Base-by-base conservation (phyloP, 768 basidiomycete species). In the Termitomyces sp. region DNA sequence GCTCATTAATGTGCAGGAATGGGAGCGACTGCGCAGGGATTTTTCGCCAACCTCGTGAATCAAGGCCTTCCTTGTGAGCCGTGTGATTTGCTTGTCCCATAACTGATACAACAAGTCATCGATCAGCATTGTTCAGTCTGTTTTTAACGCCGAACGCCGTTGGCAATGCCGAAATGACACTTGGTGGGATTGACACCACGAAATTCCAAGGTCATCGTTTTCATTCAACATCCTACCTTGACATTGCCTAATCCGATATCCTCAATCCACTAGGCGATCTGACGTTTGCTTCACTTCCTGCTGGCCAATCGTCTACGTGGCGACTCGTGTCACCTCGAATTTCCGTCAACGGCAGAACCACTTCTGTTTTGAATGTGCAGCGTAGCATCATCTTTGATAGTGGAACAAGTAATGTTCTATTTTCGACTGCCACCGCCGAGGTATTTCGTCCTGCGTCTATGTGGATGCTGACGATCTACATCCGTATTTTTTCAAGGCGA, bases 361-460 rank as follows among this genome's bases (percentile, higher is more conserved):
- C 68, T 12, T 66, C 70, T 7, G 53, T 73, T 7, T 66, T 83
- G 45, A 73, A 72, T 48, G 63, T 65, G 11, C 59, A 62, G 41
- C 74, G 79, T 25, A 73, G 59, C 44, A 71, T 84, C 62, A 80
- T 83, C 46, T 83, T 83, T 58, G 82, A 84, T 65, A 78, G 76
- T 54, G 80, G 83, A 32, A 83, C 81, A 22, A 80, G 79, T 61
- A 84, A 83, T 63, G 64, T 83, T 38, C 64, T 82, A 20, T 79
- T 83, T 53, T 70, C 76, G 40, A 76, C 78, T 20, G 62, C 65
- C 38, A 81, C 78, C 18, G 70, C 82, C 9, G 74, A 79, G 65
- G 81, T 76, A 60, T 56, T 57, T 62, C 39, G 22, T 27, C 42
- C 52, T 43, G 47, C 40, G 22, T 25, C 49, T 31, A 42, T 20